Evolutionary conservation across 1,284 basidiomycete genomes (phyloP), one percentile per base, ranked within the genome.

Genomic region (Kalmanozyma brasiliensis): DNA sequence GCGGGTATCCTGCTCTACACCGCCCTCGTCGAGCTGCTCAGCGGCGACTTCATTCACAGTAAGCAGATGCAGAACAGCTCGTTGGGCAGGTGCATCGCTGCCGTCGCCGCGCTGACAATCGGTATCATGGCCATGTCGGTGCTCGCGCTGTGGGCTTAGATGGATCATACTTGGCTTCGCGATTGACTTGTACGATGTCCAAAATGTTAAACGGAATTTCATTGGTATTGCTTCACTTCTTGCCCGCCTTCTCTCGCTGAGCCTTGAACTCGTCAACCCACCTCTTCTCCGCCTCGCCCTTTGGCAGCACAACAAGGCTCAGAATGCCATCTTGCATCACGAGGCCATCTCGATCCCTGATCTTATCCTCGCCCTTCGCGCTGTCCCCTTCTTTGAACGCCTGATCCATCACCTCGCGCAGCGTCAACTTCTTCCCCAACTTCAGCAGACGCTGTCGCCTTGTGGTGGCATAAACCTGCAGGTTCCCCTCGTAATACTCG

Each of bases 1-100:
- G 87, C 92, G 0, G 94, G 94, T 4, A 93, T 98, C 76, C 83
- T 98, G 52, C 84, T 95, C 14, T 97, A 95, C 83, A 95, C 94
- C 0, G 93, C 90, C 48, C 85, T 94, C 24, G 93, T 94, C 26
- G 93, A 95, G 87, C 88, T 90, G 74, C 38, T 73, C 19, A 49
- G 43, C 8, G 60, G 52, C 3, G 69, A 72, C 35, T 72, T 67
- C 24, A 66, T 72, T 19, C 57, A 67, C 41, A 66, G 56, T 30
- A 45, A 40, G 32, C 13, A 34, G 36, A 66, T 72, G 62, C 49
- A 52, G 44, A 34, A 24, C 29, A 53, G 29, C 17, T 49, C 49
- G 30, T 19, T 59, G 10, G 40, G 2, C 0, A 56, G 64, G 7
- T 46, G 34, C 34, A 14, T 56, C 10, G 48, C 57, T 7, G 69